Evolutionary conservation across 768 basidiomycete species (phyloP).

Genomic region (Auriscalpium orientale): DNA sequence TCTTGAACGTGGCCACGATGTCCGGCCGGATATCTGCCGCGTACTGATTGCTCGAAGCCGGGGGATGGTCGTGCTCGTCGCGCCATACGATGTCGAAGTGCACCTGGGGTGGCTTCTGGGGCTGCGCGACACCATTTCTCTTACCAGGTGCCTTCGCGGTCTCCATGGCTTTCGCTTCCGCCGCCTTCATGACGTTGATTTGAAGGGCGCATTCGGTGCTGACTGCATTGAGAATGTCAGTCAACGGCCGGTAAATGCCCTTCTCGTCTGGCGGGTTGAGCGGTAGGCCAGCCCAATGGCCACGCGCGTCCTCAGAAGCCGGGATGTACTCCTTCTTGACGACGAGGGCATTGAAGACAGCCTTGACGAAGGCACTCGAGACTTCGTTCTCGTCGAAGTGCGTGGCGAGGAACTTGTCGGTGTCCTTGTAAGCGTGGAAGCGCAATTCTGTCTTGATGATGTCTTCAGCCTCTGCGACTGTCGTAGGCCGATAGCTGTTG

Average conservation of each 20-base stretch:
- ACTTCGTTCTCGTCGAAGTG: background rate
- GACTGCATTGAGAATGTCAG: background rate
- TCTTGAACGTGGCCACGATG: background rate
- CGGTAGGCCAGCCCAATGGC: background rate
- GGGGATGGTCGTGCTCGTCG: background rate
- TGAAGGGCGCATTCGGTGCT: background rate
- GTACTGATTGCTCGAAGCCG: background rate
- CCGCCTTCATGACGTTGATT: background rate
- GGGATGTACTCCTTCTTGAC: background rate
- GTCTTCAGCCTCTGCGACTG: no score
- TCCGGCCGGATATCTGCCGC: background rate
- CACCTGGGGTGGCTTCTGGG: background rate
- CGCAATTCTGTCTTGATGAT: background rate
- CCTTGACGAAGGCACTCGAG: background rate
- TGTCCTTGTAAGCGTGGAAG: background rate
- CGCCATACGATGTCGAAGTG: background rate
- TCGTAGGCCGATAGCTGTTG: no score
- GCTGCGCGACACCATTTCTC: no score
- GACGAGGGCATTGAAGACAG: background rate
- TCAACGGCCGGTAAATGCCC: background rate
- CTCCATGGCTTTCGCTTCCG: no score
- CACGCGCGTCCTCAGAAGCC: background rate
- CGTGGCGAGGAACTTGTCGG: background rate
- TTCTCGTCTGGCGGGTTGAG: background rate
- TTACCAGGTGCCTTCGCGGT: no score